Conservation (phyloP, 148 eudicot genomes). For the Polygonum maritimum region DNA sequence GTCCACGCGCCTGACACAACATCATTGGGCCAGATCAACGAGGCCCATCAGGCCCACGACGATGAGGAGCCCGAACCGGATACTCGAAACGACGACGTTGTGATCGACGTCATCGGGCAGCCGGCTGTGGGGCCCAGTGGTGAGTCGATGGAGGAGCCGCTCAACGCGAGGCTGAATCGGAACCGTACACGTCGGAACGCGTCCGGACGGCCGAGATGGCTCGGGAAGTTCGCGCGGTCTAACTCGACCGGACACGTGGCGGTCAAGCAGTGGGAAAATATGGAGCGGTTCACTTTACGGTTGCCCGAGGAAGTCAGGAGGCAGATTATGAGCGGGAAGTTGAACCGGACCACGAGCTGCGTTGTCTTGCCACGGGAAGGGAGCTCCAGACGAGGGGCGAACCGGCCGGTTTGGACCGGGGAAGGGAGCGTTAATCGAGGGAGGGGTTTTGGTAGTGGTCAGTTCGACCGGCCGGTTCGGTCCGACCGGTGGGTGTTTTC, state of each 20-base stretch:
- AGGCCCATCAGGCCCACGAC: neutral
- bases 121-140: neutral
- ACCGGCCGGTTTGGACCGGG: slow-evolving; percentile 11
- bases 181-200: slow-evolving; percentile 19
- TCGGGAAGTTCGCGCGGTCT: slow-evolving; percentile 28
- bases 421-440: slow-evolving; percentile 20
- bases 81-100: neutral
- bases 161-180: slow-evolving; percentile 6
- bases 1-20: neutral
- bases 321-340: slow-evolving; percentile 27
- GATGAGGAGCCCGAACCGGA: neutral
- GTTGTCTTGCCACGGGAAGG: slow-evolving; percentile 16
- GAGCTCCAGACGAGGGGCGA: slow-evolving; percentile 23
- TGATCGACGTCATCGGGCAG: neutral
- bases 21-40: neutral
- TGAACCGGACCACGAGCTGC: slow-evolving; percentile 11
- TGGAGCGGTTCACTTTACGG: slow-evolving; percentile 38
- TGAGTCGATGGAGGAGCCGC: slow-evolving; percentile 6
- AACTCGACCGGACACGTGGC: slow-evolving; percentile 52
- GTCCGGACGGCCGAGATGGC: slow-evolving; percentile 21
- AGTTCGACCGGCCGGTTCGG: slow-evolving; percentile 25
- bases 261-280: slow-evolving; percentile 31
- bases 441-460: slow-evolving; percentile 11
- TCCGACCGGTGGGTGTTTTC: slow-evolving; percentile 57
- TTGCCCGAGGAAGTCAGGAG: slow-evolving; percentile 37